Base-by-base conservation (phyloP, 2,329 filamentous ascomycete genomes). In the Lasiodiplodia hormozganensis region DNA sequence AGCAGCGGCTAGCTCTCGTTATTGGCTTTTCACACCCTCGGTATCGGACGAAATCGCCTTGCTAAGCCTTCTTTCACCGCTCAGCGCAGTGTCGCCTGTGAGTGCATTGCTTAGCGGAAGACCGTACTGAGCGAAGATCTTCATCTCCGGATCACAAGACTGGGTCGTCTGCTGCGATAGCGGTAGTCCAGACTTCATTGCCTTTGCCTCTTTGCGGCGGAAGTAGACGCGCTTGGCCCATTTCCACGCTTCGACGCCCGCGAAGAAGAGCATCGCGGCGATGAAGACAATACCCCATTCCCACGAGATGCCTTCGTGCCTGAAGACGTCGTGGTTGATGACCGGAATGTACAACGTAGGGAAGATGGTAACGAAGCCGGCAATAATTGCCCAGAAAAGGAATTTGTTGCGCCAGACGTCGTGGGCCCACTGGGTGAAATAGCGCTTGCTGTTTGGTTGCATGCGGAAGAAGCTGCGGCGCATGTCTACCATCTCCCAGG, bases 391-490 rank as follows among this genome's bases (percentile, higher is more conserved):
- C 73, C 76, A 82, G 76, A 84, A 84, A 34, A 84, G 75, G 81
- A 93, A 92, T 77, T 89, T 83, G 82, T 93, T 94, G 70, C 87
- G 82, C 89, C 89, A 92, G 62, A 92, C 83, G 73, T 91, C 89
- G 69, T 84, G 73, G 73, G 88, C 84, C 89, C 90, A 92, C 73
- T 91, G 87, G 3, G 62, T 65, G n/a, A 54, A 40, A 36, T 53
- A 54, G 10, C 18, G 36, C 10, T 53, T 40, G 28, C 28, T 38
- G 18, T 54, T 21, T 89, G 88, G 62, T 12, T 83, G 80, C 73
- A 84, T 79, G 73, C 82, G 82, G 75, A 83, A 84, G 6, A 83
- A 74, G 12, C 77, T 78, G 56, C 80, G 78, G n/a, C 79, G 77
- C 43, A 83, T 80, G 69, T 83, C 80, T 70, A 83, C 83, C 68